These are phyloP conservation scores for Colletotrichum gloeosporioides DNA, from an alignment of 2,329 filamentous ascomycete genomes.

Conservation along the genomic window DNA sequence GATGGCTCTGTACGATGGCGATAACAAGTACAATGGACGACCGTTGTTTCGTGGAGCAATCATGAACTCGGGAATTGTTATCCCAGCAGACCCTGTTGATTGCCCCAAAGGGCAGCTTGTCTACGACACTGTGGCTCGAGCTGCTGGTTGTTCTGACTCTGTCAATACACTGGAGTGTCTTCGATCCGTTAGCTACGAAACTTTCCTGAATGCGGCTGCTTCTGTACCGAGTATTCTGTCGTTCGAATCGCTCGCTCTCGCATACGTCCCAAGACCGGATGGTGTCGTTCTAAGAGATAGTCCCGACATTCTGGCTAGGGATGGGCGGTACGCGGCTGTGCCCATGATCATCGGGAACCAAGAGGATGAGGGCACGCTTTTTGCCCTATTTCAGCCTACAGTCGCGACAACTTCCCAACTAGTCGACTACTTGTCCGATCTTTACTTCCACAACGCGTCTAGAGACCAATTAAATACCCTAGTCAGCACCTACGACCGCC, in stretches of 20 bases:
- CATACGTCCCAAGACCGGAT: slow-evolving; percentile 78
- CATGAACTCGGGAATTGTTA: slow-evolving; percentile 74
- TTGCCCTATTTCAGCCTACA: slow-evolving; percentile 73
- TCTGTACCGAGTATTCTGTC: slow-evolving; percentile 72
- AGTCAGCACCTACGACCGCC: slow-evolving; percentile 67
- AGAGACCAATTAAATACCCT: slow-evolving; percentile 56
- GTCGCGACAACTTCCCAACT: slow-evolving; percentile 66
- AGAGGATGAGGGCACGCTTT: slow-evolving; percentile 82
- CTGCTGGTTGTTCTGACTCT: slow-evolving; percentile 65
- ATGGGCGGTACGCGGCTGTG: slow-evolving; percentile 55
- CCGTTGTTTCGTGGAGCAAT: slow-evolving; percentile 78
- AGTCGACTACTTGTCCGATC: slow-evolving; percentile 62
- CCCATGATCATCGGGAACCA: slow-evolving; percentile 71
- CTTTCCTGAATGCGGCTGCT: slow-evolving; percentile 70
- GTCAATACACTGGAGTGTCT: slow-evolving; percentile 70
- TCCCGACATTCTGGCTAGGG: slow-evolving; percentile 61
- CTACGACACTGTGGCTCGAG: slow-evolving; percentile 66
- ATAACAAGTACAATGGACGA: slow-evolving; percentile 77
- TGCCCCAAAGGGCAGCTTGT: slow-evolving; percentile 67
- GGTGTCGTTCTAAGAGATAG: slow-evolving; percentile 65
- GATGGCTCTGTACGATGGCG: slow-evolving; percentile 74
- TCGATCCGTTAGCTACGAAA: slow-evolving; percentile 62
- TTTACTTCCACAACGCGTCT: slow-evolving; percentile 66
- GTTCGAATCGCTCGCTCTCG: slow-evolving; percentile 72
- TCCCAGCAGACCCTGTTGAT: slow-evolving; percentile 69